Base-by-base conservation (phyloP, 805 yeast genomes). In the Candida michaelii region DNA sequence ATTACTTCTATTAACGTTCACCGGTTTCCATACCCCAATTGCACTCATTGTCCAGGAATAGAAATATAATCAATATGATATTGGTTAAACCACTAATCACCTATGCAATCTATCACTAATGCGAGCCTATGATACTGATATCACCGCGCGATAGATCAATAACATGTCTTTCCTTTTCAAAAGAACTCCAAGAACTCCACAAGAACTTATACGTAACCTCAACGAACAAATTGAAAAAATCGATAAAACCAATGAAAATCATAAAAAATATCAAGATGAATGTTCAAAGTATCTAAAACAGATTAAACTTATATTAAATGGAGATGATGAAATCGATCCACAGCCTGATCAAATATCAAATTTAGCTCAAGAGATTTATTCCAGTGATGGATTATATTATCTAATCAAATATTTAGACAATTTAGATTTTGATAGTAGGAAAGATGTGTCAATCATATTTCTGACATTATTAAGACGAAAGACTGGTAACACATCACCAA, bases 161-260 rank as follows among this genome's bases (percentile, higher is more conserved):
- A 21, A 4, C 36, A 89, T 90, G 97, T 85, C 97, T 10, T 91
- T 91, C 56, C 71, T 93, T 53, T 91, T 93, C 74, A 86, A 89
- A 51, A 76, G 96, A 56, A 87, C 83, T 57, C 96, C 95, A 8
- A 89, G 89, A 62, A 82, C 96, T 1, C 95, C 97, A 2, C 77
- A 78, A 14, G 99, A 91, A 56, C 76, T 89, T 45, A 84, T 89
- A 3, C 75, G 87, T 37, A 80, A 82, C 5, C 72, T 89, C 47
- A 78, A 79, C 48, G 98, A 91, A 36, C 86, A 80, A 54, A 73
- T 89, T 9, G 58, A 71, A 12, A 85, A 85, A 57, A 69, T 85
- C 15, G 86, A 82, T 47, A 48, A 59, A 9, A 53, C 66, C 6
- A 55, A 55, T 23, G 61, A 56, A 40, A 57, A 47, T 40, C 43